Percentiles rank a stretch among this genome's conserved stretches.
Conservation (phyloP, 768 basidiomycete species). For the Russula emetica region DNA sequence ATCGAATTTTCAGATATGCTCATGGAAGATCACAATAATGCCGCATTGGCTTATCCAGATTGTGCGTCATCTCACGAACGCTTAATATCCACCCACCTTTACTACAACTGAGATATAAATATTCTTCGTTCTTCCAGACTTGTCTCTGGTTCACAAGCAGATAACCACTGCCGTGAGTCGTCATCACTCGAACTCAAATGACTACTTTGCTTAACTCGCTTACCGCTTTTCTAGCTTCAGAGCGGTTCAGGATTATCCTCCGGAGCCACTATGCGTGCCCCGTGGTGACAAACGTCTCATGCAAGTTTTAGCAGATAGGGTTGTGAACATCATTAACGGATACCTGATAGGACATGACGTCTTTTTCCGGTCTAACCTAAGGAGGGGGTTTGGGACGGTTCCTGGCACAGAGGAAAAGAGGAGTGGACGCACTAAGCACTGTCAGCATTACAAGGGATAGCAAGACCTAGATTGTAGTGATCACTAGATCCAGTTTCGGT, state of each 20-base stretch:
- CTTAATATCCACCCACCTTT: not conserved
- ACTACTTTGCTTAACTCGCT: not conserved
- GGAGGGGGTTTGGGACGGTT: constrained; percentile 10
- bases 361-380: constrained; percentile 36
- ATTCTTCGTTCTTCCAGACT: constrained; percentile 9
- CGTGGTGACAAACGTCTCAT: constrained; percentile 17
- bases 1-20: constrained; percentile 97
- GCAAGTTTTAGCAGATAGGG: not conserved
- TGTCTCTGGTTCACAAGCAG: constrained; percentile 28
- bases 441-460: constrained; percentile 8
- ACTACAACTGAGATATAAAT: not conserved
- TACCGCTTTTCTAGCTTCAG: constrained; percentile 14
- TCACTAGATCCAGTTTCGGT: not conserved
- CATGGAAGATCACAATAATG: constrained; percentile 95
- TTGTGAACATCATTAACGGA: not conserved
- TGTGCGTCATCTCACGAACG: constrained; percentile 49
- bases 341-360: not conserved
- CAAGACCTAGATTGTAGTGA: not conserved
- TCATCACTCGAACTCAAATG: not conserved
- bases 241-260: constrained; percentile 16
- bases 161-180: constrained; percentile 26
- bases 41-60: constrained; percentile 86
- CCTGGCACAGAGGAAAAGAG: too few species aligned
- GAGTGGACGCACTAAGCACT: constrained; percentile 4
- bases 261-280: constrained; percentile 23